Percentiles rank a stretch among this genome's conserved stretches.
These are phyloP conservation scores for Fusarium sp. DNA, from an alignment of 2,329 filamentous ascomycete species.

Conservation along the genomic window DNA sequence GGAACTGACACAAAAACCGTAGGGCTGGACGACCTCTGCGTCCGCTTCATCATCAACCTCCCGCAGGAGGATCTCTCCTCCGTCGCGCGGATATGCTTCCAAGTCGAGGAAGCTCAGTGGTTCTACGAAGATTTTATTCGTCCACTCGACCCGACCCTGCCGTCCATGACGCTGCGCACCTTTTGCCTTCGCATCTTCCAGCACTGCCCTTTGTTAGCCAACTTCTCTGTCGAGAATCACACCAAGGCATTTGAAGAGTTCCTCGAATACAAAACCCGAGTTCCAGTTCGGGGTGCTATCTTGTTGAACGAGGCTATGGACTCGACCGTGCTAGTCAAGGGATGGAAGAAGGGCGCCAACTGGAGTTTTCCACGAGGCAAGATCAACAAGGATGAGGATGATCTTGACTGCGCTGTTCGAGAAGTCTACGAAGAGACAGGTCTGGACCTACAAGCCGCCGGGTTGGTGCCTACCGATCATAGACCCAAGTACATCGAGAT, in stretches of 20 bases:
- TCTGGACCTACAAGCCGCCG: conserved; percentile 81
- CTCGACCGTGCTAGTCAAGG: conserved; percentile 90
- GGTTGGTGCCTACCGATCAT: conserved; percentile 78
- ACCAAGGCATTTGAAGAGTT: conserved; percentile 91
- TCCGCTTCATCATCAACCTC: conserved; percentile 97
- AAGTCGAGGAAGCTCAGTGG: conserved; percentile 99
- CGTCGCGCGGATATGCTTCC: conserved; percentile 95
- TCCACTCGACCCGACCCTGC: conserved; percentile 84
- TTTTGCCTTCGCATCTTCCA: conserved; percentile 94
- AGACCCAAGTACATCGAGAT: conserved; percentile 88
- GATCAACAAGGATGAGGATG: conserved; percentile 97
- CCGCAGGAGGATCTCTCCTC: conserved; percentile 90
- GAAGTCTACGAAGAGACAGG: conserved; percentile 98
- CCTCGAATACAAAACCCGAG: conserved; percentile 91
- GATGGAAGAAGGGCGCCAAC: conserved; percentile 95
- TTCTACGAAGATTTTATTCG: conserved; percentile 99
- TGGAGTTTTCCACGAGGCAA: conserved; percentile 98
- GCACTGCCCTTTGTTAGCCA: conserved; percentile 89
- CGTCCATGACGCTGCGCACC: conserved; percentile 83
- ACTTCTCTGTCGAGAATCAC: conserved; percentile 82
- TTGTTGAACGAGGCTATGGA: conserved; percentile 96
- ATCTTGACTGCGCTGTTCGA: conserved; percentile 91
- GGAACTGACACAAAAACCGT: conserved; percentile 41
- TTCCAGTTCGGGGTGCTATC: conserved; percentile 94
- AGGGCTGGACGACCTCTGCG: conserved; percentile 98